A percentile compares a stretch with the other conserved stretches of the same genome.
Evolutionary conservation across 2,329 filamentous ascomycete genomes (phyloP).

Genomic region (Arthrobotrys sinensis): DNA sequence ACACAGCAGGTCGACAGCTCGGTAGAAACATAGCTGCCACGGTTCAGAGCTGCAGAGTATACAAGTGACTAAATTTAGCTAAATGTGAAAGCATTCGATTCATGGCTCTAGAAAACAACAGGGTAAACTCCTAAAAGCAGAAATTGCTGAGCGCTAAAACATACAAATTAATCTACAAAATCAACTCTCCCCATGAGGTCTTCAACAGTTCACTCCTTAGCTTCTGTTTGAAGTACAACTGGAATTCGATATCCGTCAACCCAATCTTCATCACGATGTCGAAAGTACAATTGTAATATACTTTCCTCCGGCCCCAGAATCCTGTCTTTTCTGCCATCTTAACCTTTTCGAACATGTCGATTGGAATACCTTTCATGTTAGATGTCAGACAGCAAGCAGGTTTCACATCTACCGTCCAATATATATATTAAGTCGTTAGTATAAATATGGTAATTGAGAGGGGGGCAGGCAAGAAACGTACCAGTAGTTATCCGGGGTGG

Average conservation of each 20-base stretch:
- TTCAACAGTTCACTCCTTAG: slow-evolving; percentile 48
- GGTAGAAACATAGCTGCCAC: no score
- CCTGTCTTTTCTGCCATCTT: slow-evolving; percentile 23
- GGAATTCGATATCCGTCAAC: slow-evolving; percentile 55
- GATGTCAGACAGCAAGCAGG: slow-evolving; percentile 38
- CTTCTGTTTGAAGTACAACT: slow-evolving; percentile 52
- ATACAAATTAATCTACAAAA: slow-evolving; percentile 12
- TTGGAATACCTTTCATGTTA: slow-evolving; percentile 47
- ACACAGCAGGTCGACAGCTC: not conserved
- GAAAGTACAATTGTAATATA: slow-evolving; percentile 42
- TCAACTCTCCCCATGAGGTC: slow-evolving; percentile 39
- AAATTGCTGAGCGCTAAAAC: no score
- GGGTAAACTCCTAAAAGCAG: no score
- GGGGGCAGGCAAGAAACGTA: not conserved
- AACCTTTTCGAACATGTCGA: slow-evolving; percentile 44
- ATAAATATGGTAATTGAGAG: not conserved
- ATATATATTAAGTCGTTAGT: not conserved
- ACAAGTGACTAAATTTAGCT: no score
- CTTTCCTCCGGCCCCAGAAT: slow-evolving; percentile 22
- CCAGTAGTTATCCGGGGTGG: slow-evolving; percentile 35
- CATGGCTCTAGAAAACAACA: no score
- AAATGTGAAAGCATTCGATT: no score
- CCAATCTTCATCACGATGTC: slow-evolving; percentile 57
- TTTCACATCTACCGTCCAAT: slow-evolving; percentile 35
- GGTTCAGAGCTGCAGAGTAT: no score